These are phyloP conservation scores for Diaporthe sp. DNA, from an alignment of 2,329 filamentous ascomycete species.

Conservation along the genomic window DNA sequence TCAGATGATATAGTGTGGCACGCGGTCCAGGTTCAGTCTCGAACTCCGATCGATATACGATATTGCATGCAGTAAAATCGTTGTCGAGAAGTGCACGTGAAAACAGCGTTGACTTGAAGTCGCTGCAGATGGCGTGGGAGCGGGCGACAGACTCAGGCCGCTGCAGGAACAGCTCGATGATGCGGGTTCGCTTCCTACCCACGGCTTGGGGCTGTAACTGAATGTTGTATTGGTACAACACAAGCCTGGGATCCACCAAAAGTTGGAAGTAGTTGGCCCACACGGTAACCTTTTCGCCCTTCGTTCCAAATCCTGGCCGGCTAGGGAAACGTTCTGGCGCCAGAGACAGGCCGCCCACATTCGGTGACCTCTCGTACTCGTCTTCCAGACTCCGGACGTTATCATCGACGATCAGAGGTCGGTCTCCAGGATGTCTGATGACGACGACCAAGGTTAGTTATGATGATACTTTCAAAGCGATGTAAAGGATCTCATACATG, in stretches of 20 bases:
- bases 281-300: background rate
- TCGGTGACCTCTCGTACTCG: background rate
- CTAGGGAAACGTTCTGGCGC: background rate
- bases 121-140: background rate
- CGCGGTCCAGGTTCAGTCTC: background rate
- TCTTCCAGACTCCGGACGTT: background rate
- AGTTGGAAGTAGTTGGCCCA: slow-evolving; percentile 19
- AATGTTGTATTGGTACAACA: slow-evolving; percentile 1
- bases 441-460: background rate
- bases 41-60: slow-evolving; percentile 18
- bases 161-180: slow-evolving; percentile 27
- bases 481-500: background rate
- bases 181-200: background rate
- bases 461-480: background rate
- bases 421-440: background rate
- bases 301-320: background rate
- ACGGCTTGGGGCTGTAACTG: background rate
- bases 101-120: slow-evolving; percentile 22
- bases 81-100: background rate
- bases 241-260: background rate
- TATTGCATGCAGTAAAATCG: background rate
- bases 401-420: accelerated
- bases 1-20: background rate
- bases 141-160: background rate
- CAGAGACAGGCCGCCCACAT: background rate